Base-by-base conservation (phyloP, 768 basidiomycete genomes). In the Tulasnella calospora region DNA sequence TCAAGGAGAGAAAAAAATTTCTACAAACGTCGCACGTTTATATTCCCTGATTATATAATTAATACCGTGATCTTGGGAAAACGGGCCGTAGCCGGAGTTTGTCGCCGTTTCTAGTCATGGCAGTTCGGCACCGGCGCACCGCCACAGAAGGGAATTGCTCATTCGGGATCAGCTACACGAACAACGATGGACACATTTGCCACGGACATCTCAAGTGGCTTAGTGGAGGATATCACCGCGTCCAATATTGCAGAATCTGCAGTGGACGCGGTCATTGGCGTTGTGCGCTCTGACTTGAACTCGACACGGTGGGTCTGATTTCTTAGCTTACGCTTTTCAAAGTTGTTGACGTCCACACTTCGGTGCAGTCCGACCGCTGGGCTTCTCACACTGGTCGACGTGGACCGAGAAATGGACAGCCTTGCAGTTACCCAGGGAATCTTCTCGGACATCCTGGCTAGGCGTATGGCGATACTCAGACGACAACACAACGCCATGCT, bases 401-500 rank as follows among this genome's bases (percentile, higher is more conserved):
- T 67, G 33, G 61, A 67, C 61, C 30, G 61, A 27, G 61, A 67
- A 15, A 33, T 67, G 61, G 61, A 67, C 6, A 30, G 33, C 61
- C 30, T 67, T 17, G 33, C 27, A 9, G 61, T 35, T 13, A 27
- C 61, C 27, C 61, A 33, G 33, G 27, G 13, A 35, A 17, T 67
- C 17, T 35, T 67, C 61, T 67, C 30, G 61, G 19, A 15, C 30
- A 67, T 35, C 30, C 3, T 67, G 10, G 27, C 61, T 5, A 13
- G 15, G 61, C 27, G 61, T 6, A 30, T 67, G 15, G 61, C 61
- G 35, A 27, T 2, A 67, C 61, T 67, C 33, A 12, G 61, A 17
- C 61, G 61, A 67, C 61, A 35, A 35, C 61, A 67, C 61, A 67
- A 67, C 61, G 61, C 61, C 30, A 67, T 67, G 61, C 30, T 67